Conservation (phyloP, 1,284 basidiomycete genomes). For the Heterobasidion irregulare region DNA sequence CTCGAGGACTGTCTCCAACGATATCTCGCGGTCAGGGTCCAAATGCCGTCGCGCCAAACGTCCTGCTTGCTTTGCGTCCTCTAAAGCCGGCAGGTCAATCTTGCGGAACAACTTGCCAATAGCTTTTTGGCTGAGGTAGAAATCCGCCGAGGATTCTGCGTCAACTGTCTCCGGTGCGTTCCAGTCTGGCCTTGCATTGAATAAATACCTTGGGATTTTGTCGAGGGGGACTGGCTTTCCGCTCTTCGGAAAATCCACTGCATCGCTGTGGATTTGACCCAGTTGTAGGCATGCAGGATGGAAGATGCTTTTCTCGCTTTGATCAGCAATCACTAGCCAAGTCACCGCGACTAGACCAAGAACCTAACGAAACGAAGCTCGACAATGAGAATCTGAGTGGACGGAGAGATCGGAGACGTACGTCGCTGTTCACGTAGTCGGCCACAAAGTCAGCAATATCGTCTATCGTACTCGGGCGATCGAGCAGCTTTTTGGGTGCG, state of each 20-base stretch:
- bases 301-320: constrained; percentile 36
- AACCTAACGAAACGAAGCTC: constrained; percentile 25
- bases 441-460: constrained; percentile 72
- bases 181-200: constrained; percentile 46
- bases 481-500: constrained; percentile 36
- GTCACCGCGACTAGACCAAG: constrained; percentile 52
- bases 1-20: constrained; percentile 17
- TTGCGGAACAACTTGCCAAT: constrained; percentile 51
- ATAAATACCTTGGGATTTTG: constrained; percentile 38
- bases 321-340: constrained; percentile 62
- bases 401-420: constrained; percentile 18
- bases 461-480: constrained; percentile 51
- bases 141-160: constrained; percentile 22
- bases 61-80: constrained; percentile 10
- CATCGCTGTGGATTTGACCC: constrained; percentile 59
- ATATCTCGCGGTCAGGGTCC: constrained; percentile 6
- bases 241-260: constrained; percentile 57
- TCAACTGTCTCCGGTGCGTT: constrained; percentile 50
- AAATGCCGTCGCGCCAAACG: constrained; percentile 15
- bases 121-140: constrained; percentile 41
- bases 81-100: constrained; percentile 41
- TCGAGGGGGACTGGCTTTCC: constrained; percentile 44
- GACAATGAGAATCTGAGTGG: background rate
- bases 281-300: constrained; percentile 54
- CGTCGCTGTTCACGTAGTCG: constrained; percentile 63